Evolutionary conservation across 2,329 filamentous ascomycete species (phyloP), one percentile per base, ranked within the genome.

Genomic region (Fusarium sp.): DNA sequence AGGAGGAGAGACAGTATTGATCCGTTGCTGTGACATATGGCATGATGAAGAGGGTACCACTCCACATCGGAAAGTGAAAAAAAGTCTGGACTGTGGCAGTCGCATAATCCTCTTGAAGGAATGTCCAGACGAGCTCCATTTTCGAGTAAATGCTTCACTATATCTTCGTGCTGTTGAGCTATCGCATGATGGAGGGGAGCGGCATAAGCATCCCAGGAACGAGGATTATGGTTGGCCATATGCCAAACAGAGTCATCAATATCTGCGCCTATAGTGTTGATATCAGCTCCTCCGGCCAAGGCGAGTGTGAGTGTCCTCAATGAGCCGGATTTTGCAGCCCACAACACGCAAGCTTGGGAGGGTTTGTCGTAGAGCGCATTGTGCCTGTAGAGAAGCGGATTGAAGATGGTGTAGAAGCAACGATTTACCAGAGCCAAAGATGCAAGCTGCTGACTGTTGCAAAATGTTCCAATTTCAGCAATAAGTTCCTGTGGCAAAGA

Each of bases 61-160:
- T 8, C 4, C n/a, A 28, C 4, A 15, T 21, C 14, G 28, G 17
- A 6, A 13, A 4, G 2, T 26, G 26, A 4, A 9, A 6, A 17
- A 17, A 21, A 5, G 7, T 22, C 17, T 2, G 39, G 19, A 22
- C 5, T 14, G 15, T 14, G 5, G 24, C 46, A 58, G 9, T 3
- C 3, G 36, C 61, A 64, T 9, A 51, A 21, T 5, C 4, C 7
- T 7, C 9, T 5, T 15, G 61, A 34, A 17, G 45, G 45, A 14
- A 26, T 10, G 6, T 62, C 17, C 11, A 64, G 8, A 2, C 31
- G 40, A 26, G 50, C 57, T n/a, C 50, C 57, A n/a, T 47, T 43
- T n/a, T 62, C 57, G 17, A 62, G 40, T n/a, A 64, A 57, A 57
- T 45, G 62, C 9, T 13, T n/a, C 9, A 52, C 57, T n/a, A 64